phyloP scores from a whole-genome alignment of 2,329 filamentous ascomycete species.

The Scedosporium minutisporum region DNA sequence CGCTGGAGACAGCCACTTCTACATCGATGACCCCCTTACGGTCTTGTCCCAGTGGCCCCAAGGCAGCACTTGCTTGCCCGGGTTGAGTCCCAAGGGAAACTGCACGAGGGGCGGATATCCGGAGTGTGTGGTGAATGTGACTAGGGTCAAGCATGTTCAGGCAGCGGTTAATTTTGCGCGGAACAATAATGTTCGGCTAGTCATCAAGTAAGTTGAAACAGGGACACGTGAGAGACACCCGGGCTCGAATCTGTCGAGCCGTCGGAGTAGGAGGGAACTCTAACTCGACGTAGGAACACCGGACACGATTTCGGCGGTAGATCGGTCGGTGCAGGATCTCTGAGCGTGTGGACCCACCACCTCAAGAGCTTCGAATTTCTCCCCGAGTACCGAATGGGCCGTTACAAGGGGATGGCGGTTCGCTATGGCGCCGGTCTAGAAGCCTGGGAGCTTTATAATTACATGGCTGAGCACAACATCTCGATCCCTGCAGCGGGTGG shows the following conservation, averaged over 20 bases:
- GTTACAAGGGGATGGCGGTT: slow-evolving; percentile 43
- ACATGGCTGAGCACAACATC: slow-evolving; percentile 20
- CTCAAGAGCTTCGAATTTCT: slow-evolving; percentile 31
- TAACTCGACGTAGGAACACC: slow-evolving; percentile 28
- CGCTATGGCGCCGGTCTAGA: slow-evolving; percentile 44
- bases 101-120: slow-evolving; percentile 33
- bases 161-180: slow-evolving; percentile 36
- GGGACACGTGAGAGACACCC: too few species aligned
- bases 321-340: slow-evolving; percentile 25
- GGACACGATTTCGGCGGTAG: slow-evolving; percentile 40
- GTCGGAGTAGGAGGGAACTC: not conserved
- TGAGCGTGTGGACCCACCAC: slow-evolving; percentile 28
- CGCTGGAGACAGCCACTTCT: slow-evolving; percentile 16
- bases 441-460: slow-evolving; percentile 32
- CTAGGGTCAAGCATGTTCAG: slow-evolving; percentile 33
- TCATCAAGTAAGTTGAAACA: slow-evolving; percentile 23
- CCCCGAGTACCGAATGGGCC: slow-evolving; percentile 25
- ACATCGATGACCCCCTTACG: slow-evolving; percentile 9
- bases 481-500: slow-evolving; percentile 15
- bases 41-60: slow-evolving; percentile 11
- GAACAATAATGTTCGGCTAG: slow-evolving; percentile 35
- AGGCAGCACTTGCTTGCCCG: slow-evolving; percentile 19
- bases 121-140: slow-evolving; percentile 29
- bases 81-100: slow-evolving; percentile 8
- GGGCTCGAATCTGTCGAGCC: too few species aligned